Base-by-base conservation (phyloP, 2,329 filamentous ascomycete species). In the Aspergillus amoenus region DNA sequence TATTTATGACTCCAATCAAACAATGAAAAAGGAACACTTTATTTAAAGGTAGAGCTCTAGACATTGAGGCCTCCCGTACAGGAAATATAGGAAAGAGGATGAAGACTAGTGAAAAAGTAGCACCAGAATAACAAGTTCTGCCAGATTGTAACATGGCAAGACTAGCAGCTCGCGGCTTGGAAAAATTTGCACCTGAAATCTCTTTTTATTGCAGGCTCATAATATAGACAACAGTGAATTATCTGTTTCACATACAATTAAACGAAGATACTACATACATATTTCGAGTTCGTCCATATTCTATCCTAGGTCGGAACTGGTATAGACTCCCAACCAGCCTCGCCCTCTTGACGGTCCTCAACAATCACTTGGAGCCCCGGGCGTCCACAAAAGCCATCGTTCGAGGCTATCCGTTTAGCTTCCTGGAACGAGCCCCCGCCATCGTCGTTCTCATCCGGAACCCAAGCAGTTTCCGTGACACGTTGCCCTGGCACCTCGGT, bases 401-500 rank as follows among this genome's bases (percentile, higher is more conserved):
- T 75, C 3, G 69, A 71, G 37, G 76, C 77, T 39, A 70, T 68
- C 45, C 78, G 73, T 24, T 69, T 66, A 7, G 77, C 52, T 5
- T 60, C 65, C 53, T 76, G 61, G 56, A 77, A 79, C 3, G 76
- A 75, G 3, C 77, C 76, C 17, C 69, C 69, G 5, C 63, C 66
- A 13, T 64, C 57, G 21, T 64, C 55, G 3, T 57, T 61, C 7
- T 59, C 62, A 55, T 77, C 64, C 15, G 70, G 56, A 32, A 76
- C 63, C 77, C 77, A 80, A n/a, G 77, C 72, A 2, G 61, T 73
- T 57, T 79, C 74, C 40, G 73, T 51, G 4, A 69, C 68, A 21
- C 46, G 61, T 52, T 87, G 75, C 15, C 86, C 88, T 44, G 84
- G 80, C 52, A 78, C 72, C 59, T 90, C 86, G 2, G 74, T 72